phyloP scores from a whole-genome alignment of 176 grass and related monocot genomes.

The Rhynchospora tenuis region DNA sequence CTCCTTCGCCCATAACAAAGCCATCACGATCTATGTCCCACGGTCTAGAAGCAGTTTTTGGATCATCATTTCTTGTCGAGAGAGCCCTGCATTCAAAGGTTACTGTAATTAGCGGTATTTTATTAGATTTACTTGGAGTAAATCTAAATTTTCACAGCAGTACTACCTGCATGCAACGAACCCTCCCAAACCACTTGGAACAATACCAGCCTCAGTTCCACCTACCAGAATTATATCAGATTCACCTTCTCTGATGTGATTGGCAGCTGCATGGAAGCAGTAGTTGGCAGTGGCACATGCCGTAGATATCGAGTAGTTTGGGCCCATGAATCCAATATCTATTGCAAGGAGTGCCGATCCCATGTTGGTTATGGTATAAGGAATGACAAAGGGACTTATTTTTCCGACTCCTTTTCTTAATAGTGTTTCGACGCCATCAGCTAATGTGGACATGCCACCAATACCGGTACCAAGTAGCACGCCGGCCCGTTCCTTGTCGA shows the following conservation, averaged over 20 bases:
- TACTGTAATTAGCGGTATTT: not conserved
- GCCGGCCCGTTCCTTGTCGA: slow-evolving; percentile 26
- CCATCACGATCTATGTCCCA: slow-evolving; percentile 41
- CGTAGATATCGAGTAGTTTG: slow-evolving; percentile 34
- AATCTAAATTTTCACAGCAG: not conserved
- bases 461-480: slow-evolving; percentile 29
- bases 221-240: slow-evolving; percentile 33
- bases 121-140: not conserved
- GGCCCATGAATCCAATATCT: slow-evolving; percentile 32
- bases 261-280: slow-evolving; percentile 29
- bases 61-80: slow-evolving; percentile 35
- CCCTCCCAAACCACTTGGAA: slow-evolving; percentile 12
- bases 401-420: slow-evolving; percentile 6
- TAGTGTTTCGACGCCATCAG: slow-evolving; percentile 9
- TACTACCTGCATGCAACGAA: slow-evolving; percentile 23
- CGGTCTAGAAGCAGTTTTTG: slow-evolving; percentile 36
- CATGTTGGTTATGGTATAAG: slow-evolving; percentile 15
- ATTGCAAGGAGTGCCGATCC: slow-evolving; percentile 21
- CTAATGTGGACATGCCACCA: slow-evolving; percentile 24
- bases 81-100: slow-evolving; percentile 4
- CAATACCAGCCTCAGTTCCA: slow-evolving; percentile 30
- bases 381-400: slow-evolving; percentile 18
- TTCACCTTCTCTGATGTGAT: slow-evolving; percentile 34
- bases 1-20: slow-evolving; percentile 40
- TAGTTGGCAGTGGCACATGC: slow-evolving; percentile 41